Conservation (phyloP, 768 basidiomycete species). For the Piloderma croceum region DNA sequence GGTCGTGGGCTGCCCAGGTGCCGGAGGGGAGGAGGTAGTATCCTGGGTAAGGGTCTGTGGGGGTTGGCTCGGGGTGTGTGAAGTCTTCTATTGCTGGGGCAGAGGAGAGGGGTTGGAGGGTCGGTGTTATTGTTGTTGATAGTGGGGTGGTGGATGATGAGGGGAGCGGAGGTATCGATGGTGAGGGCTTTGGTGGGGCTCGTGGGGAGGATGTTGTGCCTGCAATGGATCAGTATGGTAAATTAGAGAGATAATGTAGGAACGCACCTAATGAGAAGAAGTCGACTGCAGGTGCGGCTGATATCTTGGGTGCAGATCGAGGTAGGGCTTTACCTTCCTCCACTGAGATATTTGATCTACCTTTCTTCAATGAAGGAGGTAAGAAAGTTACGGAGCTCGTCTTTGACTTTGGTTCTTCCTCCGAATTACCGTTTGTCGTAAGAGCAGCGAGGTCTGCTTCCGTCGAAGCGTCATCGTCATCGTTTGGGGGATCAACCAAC, state of each 20-base stretch:
- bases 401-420: slow-evolving; percentile 7
- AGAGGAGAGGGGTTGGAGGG: slow-evolving; percentile 43
- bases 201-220: slow-evolving; percentile 22
- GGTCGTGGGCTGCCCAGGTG: slow-evolving; percentile 69
- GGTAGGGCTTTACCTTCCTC: slow-evolving; percentile 21
- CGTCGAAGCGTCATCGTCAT: slow-evolving; percentile 13
- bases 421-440: slow-evolving; percentile 52
- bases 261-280: slow-evolving; percentile 65
- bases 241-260: neutral
- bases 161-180: slow-evolving; percentile 6
- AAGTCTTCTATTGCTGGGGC: slow-evolving; percentile 68
- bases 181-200: slow-evolving; percentile 8
- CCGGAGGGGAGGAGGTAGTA: slow-evolving; percentile 84
- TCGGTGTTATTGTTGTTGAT: slow-evolving; percentile 3
- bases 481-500: slow-evolving; percentile 23
- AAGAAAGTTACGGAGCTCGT: neutral
- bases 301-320: slow-evolving; percentile 7
- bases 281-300: slow-evolving; percentile 41
- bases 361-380: slow-evolving; percentile 10
- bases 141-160: slow-evolving; percentile 5
- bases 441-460: slow-evolving; percentile 35
- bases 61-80: slow-evolving; percentile 67
- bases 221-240: neutral
- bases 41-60: slow-evolving; percentile 75
- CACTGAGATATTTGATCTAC: slow-evolving; percentile 14